These are phyloP conservation scores for Wickerhamiella qilinensis DNA, from an alignment of 805 yeast genomes.

Conservation along the genomic window DNA sequence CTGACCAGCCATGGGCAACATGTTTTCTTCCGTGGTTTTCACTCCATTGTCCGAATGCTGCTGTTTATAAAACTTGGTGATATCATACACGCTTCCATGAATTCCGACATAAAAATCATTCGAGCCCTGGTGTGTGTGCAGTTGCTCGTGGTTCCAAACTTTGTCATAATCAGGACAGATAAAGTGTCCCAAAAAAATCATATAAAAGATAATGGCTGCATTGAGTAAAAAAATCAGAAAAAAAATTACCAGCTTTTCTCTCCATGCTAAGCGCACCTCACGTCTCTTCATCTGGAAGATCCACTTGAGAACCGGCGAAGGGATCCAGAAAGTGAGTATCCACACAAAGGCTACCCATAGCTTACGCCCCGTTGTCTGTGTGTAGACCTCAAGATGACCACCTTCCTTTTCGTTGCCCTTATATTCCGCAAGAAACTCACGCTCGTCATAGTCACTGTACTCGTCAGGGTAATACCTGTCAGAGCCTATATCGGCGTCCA, in stretches of 20 bases:
- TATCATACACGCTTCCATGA: slow-evolving; percentile 26
- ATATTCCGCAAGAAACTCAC: slow-evolving; percentile 14
- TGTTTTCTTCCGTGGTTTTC: slow-evolving; percentile 18
- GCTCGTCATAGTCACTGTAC: slow-evolving; percentile 12
- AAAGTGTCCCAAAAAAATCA: slow-evolving; percentile 25
- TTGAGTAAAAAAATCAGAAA: slow-evolving; percentile 23
- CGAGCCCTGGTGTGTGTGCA: slow-evolving; percentile 22
- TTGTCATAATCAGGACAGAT: slow-evolving; percentile 27
- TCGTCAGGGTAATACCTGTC: slow-evolving; percentile 26
- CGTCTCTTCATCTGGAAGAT: slow-evolving; percentile 25
- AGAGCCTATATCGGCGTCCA: slow-evolving; percentile 9
- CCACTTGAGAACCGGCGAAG: slow-evolving; percentile 21
- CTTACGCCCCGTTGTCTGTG: slow-evolving; percentile 19
- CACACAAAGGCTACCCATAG: slow-evolving; percentile 26
- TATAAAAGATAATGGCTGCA: slow-evolving; percentile 26
- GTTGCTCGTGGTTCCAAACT: slow-evolving; percentile 25
- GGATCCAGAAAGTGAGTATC: slow-evolving; percentile 28
- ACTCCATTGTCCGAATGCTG: slow-evolving; percentile 27
- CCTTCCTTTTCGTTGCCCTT: slow-evolving; percentile 21
- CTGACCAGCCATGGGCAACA: slow-evolving; percentile 26
- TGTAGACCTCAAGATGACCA: slow-evolving; percentile 18
- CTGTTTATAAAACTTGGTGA: slow-evolving; percentile 24
- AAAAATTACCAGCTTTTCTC: slow-evolving; percentile 26
- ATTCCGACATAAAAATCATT: slow-evolving; percentile 25
- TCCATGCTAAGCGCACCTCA: slow-evolving; percentile 29